Percentiles rank a stretch among this genome's conserved stretches.
Conservation (phyloP, 106 monocot genomes). For the Dendrobium officinale region DNA sequence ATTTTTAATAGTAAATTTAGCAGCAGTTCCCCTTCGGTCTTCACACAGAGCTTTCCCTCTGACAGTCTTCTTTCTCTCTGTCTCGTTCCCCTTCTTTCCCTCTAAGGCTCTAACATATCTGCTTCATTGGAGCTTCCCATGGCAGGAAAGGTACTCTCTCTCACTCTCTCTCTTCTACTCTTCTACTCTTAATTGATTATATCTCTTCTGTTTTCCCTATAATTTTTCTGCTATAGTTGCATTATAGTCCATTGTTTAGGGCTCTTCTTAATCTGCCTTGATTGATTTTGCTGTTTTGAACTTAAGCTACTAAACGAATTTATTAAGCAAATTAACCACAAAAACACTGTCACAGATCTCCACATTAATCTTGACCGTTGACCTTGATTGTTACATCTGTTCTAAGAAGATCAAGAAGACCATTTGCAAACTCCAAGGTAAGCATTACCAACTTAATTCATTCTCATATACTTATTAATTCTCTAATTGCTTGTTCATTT, state of each 20-base stretch:
- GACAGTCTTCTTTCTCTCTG: neutral
- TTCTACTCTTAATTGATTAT: too few species aligned
- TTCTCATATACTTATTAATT: too few species aligned
- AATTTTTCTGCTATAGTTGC: neutral
- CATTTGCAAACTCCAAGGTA: conserved; percentile 31
- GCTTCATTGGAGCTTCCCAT: neutral
- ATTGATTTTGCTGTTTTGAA: neutral
- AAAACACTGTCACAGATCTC: conserved; percentile 14
- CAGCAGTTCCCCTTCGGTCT: neutral
- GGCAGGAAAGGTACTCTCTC: neutral
- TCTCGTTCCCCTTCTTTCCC: neutral
- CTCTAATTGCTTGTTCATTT: neutral
- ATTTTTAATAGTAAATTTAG: too few species aligned
- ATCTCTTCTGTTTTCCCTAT: neutral
- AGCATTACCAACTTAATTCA: too few species aligned
- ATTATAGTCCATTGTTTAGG: neutral
- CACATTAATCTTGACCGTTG: conserved; percentile 25
- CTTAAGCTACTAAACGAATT: neutral
- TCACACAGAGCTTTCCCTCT: too few species aligned
- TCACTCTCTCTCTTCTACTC: too few species aligned
- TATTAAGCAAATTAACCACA: neutral
- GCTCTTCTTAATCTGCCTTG: too few species aligned
- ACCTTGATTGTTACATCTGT: conserved; percentile 23
- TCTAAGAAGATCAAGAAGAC: conserved; percentile 29
- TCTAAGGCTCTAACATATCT: too few species aligned